phyloP scores from a whole-genome alignment of 768 basidiomycete species.

The Tephrocybe rancida region DNA sequence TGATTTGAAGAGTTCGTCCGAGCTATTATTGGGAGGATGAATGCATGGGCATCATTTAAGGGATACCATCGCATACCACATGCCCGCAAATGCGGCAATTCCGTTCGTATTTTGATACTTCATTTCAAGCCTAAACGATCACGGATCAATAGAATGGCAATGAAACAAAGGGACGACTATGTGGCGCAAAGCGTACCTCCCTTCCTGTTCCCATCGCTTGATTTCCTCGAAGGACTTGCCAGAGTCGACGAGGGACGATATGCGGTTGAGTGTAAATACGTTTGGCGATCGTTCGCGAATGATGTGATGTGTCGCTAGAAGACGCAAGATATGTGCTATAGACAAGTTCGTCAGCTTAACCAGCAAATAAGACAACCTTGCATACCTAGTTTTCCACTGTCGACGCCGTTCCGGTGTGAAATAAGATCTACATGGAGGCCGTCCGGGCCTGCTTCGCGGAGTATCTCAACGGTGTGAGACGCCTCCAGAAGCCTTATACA shows the following conservation, averaged over 20 bases:
- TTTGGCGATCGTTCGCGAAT: slow-evolving; percentile 69
- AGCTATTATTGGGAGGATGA: slow-evolving; percentile 38
- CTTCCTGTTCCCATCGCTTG: slow-evolving; percentile 32
- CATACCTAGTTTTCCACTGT: slow-evolving; percentile 54
- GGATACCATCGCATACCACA: slow-evolving; percentile 49
- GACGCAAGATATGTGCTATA: slow-evolving; percentile 70
- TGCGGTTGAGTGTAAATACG: slow-evolving; percentile 71
- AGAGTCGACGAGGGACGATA: slow-evolving; percentile 69
- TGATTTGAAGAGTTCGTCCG: slow-evolving; percentile 78
- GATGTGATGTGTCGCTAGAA: slow-evolving; percentile 80
- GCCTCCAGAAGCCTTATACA: slow-evolving; percentile 76
- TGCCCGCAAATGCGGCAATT: slow-evolving; percentile 68
- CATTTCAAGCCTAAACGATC: slow-evolving; percentile 46
- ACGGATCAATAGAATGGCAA: neutral
- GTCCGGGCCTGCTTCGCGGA: slow-evolving; percentile 61
- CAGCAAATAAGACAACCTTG: neutral
- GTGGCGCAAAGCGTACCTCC: slow-evolving; percentile 36
- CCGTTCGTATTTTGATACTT: slow-evolving; percentile 73
- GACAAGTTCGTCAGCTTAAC: neutral
- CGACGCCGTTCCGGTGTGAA: slow-evolving; percentile 44
- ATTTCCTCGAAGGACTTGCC: slow-evolving; percentile 58
- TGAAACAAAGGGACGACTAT: slow-evolving; percentile 5
- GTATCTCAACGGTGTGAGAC: slow-evolving; percentile 68
- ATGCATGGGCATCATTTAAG: neutral
- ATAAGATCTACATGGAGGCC: slow-evolving; percentile 53